Evolutionary conservation across 768 basidiomycete genomes (phyloP).

Genomic region (Mycena metata): DNA sequence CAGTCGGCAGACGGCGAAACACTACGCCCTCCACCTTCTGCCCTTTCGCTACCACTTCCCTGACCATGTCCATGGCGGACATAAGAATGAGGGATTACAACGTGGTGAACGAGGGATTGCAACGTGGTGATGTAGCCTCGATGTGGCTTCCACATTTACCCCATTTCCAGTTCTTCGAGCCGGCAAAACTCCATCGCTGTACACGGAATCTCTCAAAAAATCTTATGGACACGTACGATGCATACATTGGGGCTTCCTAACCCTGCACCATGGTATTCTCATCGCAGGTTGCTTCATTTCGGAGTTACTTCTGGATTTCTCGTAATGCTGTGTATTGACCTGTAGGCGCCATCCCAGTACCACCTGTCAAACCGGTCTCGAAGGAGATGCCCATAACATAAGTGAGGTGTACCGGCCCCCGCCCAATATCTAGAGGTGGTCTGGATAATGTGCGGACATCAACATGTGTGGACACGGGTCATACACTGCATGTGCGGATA

Average conservation of each 20-base stretch:
- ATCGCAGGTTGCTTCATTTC: conserved; percentile 11
- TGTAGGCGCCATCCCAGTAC: conserved; percentile 8
- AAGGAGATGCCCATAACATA: background rate
- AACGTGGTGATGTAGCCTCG: conserved; percentile 4
- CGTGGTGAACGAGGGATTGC: background rate
- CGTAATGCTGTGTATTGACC: conserved; percentile 3
- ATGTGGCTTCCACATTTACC: conserved; percentile 13
- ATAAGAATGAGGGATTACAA: no score
- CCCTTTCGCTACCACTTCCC: conserved; percentile 4
- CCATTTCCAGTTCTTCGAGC: conserved; percentile 3
- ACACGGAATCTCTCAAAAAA: conserved; percentile 8
- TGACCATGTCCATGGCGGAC: conserved; percentile 12
- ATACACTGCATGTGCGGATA: background rate
- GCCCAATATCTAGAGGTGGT: no score
- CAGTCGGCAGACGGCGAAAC: conserved; percentile 8
- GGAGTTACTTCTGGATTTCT: conserved; percentile 2
- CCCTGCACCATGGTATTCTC: conserved; percentile 5
- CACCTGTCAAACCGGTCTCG: conserved; percentile 6
- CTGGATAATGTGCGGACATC: background rate
- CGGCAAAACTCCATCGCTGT: no score
- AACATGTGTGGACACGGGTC: background rate
- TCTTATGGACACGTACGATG: conserved; percentile 1
- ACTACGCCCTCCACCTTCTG: conserved; percentile 8
- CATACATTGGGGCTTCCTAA: conserved; percentile 6
- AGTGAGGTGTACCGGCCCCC: background rate